Evolutionary conservation across 2,329 filamentous ascomycete species (phyloP), one percentile per base, ranked within the genome.

Genomic region (Coniochaeta prunicola): DNA sequence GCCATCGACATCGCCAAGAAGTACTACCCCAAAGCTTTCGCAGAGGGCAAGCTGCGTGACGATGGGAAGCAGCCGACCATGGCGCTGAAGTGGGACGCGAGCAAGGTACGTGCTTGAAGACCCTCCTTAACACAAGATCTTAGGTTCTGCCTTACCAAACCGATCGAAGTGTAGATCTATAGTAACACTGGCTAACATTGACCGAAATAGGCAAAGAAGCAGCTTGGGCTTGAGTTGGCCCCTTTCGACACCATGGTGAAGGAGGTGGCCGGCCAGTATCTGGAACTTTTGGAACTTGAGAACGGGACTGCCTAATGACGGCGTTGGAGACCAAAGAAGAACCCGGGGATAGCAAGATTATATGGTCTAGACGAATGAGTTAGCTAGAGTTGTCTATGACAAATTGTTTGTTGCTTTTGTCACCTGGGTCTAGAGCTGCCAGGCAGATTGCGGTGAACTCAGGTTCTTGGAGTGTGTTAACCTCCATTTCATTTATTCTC

Each of bases 31-130:
- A 26, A 38, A 3, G 54, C 31, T n/a, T 30, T 40, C 17, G 30
- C 17, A 5, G 34, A 4, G 26, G 54, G 54, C 7, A 38, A 34
- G 33, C 26, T 56, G 17, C 31, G 54, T 4, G 34, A 26, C 3
- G 54, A 56, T 36, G 54, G 54, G 5, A 56, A 56, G 26, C 54
- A 56, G 24, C 54, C 54, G 4, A 56, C 54, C n/a, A 19, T 34
- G 33, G n/a, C 54, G 10, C 31, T 56, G 19, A 40, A 56, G n/a
- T 36, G 31, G 17, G 54, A 56, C 13, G 54, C 31, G 15, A 34
- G 28, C 6, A 56, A 56, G 54, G 36, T 38, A 38, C 36, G 36
- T 38, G 9, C 6, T 38, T 17, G 19, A n/a, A 4, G 6, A 38
- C 2, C 15, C 15, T n/a, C 15, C 17, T n/a, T n/a, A n/a, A n/a